Conservation (phyloP, 352 stramenopile species). For the Pythium biforme region DNA sequence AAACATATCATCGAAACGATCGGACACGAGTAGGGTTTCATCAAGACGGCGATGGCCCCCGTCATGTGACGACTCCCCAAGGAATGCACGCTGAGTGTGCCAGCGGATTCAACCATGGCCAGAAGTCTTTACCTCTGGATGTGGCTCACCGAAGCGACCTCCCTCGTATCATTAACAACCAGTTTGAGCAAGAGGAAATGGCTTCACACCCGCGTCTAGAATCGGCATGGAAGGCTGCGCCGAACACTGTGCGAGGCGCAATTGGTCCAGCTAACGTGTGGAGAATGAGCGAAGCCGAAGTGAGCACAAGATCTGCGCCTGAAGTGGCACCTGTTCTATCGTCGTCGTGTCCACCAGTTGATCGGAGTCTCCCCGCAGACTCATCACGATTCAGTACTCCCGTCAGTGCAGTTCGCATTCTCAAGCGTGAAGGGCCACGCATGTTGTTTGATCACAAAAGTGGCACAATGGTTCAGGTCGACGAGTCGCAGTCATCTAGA, state of each 20-base stretch:
- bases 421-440: slow-evolving; percentile 52
- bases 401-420: slow-evolving; percentile 36
- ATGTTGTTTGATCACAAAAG: slow-evolving; percentile 79
- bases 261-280: slow-evolving; percentile 1
- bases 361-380: background rate
- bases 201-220: background rate
- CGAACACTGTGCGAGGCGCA: background rate
- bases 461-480: slow-evolving; percentile 49
- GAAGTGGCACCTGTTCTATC: background rate
- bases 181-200: too few species aligned
- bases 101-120: background rate
- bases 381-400: background rate
- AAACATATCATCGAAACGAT: background rate
- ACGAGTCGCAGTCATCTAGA: slow-evolving; percentile 15
- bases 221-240: background rate
- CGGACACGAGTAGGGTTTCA: background rate
- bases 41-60: background rate
- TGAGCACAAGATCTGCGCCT: background rate
- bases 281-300: slow-evolving; percentile 25
- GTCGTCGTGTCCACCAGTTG: background rate
- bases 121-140: background rate
- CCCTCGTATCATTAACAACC: background rate
- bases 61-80: background rate
- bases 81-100: background rate
- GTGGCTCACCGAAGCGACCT: background rate